These are phyloP conservation scores for Cytospora paraplurivora DNA, from an alignment of 2,329 filamentous ascomycete species.

Conservation along the genomic window DNA sequence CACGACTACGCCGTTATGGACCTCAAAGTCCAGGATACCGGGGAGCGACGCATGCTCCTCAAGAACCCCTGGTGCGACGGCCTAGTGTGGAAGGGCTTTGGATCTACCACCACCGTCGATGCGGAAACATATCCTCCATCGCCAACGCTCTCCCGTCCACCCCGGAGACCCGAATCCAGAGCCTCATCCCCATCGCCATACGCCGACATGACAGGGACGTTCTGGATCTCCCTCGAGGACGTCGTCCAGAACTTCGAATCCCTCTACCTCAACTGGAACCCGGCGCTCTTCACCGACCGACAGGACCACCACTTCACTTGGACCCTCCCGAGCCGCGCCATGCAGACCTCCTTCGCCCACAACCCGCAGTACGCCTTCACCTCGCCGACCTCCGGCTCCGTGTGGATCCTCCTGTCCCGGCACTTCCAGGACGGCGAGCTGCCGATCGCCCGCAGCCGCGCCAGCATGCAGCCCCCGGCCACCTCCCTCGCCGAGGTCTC, in stretches of 20 bases:
- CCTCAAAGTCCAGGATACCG: slow-evolving; percentile 61
- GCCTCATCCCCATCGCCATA: slow-evolving; percentile 31
- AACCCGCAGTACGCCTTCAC: slow-evolving; percentile 74
- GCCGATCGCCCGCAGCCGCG: slow-evolving; percentile 52
- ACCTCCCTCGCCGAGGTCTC: slow-evolving; percentile 48
- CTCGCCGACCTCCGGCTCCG: slow-evolving; percentile 58
- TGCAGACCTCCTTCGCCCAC: slow-evolving; percentile 59
- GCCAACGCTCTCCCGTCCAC: slow-evolving; percentile 24
- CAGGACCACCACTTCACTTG: slow-evolving; percentile 92
- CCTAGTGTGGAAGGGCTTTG: slow-evolving; percentile 67
- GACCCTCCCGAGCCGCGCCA: slow-evolving; percentile 57
- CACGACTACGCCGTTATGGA: slow-evolving; percentile 94
- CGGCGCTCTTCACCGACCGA: slow-evolving; percentile 74
- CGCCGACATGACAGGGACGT: slow-evolving; percentile 66
- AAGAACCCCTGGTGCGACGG: slow-evolving; percentile 97
- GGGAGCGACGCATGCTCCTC: slow-evolving; percentile 71
- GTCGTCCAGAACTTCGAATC: slow-evolving; percentile 92
- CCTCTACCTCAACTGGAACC: slow-evolving; percentile 97
- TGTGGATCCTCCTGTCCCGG: slow-evolving; percentile 85
- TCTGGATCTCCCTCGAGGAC: slow-evolving; percentile 90
- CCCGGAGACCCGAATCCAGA: slow-evolving; percentile 28
- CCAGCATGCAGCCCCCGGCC: slow-evolving; percentile 26
- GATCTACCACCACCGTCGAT: slow-evolving; percentile 38
- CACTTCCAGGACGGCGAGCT: slow-evolving; percentile 77
- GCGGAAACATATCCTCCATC: slow-evolving; percentile 31